Evolutionary conservation across 805 yeast species (phyloP), one percentile per base, ranked within the genome.

Genomic region (Kazachstania kunashirensis): DNA sequence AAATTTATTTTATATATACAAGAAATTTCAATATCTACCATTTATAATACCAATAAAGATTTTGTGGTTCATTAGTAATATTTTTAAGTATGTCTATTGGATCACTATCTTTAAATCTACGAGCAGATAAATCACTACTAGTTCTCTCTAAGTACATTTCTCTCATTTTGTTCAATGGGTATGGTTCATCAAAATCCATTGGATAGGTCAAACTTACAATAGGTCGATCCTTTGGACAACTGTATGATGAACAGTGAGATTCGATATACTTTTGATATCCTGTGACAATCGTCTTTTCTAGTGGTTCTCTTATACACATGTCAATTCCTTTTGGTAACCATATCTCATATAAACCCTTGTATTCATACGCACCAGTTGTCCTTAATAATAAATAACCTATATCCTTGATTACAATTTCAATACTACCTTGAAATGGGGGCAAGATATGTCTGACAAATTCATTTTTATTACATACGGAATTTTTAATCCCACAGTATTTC

Each of bases 351-450:
- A 67, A 39, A 0, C 63, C 66, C 16, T 45, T 51, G 21, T 42
- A 60, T 5, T 34, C 21, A 34, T 59, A 62, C 9, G 43, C 49
- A 10, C 84, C 81, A 0, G 83, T 77, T 2, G 86, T 79, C 5
- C 66, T 67, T 12, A 82, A 53, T 25, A 74, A 70, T 2, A 81
- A 43, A 46, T 68, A 77, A 0, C 92, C 92, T n/a, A 77, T 52
- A 41, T 75, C 76, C 36, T 72, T 73, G 8, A 82, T 46, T 2
- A 82, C 79, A 19, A 82, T 48, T 47, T 82, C 94, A 8, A 82
- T 59, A 4, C 71, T 52, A 0, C 89, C 89, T 40, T 58, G 63
- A 46, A 81, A 81, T n/a, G 84, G 83, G 0, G 92, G 89, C 3
- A 82, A 63, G 2, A 71, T 63, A 43, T 68, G 77, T 39, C 74